Conservation (phyloP, 2,329 filamentous ascomycete genomes). For the Blumeria graminis region DNA sequence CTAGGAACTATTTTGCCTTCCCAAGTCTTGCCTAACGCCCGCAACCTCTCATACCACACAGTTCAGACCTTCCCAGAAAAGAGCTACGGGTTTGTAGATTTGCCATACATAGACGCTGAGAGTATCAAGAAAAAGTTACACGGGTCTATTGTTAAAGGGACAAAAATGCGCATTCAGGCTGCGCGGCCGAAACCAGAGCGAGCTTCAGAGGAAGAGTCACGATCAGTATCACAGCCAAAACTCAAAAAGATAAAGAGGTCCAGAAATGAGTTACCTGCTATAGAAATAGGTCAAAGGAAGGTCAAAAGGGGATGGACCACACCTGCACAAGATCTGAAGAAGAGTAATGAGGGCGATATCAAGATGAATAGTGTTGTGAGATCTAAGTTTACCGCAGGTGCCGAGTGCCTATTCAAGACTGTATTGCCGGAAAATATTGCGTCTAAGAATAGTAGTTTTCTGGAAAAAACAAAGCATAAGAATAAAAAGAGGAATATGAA, state of each 20-base stretch:
- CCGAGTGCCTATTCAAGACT: conserved; percentile 70
- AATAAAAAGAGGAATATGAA: conserved; percentile 36
- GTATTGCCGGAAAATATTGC: conserved; percentile 37
- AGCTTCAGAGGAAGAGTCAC: conserved; percentile 17
- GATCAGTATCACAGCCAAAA: conserved; percentile 18
- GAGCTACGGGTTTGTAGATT: conserved; percentile 70
- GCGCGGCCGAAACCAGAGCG: conserved; percentile 38
- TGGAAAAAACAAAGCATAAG: conserved; percentile 19
- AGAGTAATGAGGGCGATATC: conserved; percentile 27
- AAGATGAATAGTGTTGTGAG: conserved; percentile 33
- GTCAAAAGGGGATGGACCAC: conserved; percentile 22
- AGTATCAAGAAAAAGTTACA: conserved; percentile 80
- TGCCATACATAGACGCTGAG: conserved; percentile 63
- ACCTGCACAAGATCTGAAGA: conserved; percentile 18
- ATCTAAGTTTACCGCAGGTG: conserved; percentile 58
- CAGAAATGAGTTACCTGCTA: conserved; percentile 29
- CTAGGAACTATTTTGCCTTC: conserved; percentile 47
- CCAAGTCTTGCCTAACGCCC: conserved; percentile 37
- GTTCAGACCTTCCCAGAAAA: conserved; percentile 76
- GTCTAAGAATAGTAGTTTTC: conserved; percentile 16
- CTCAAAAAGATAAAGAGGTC: conserved; percentile 24
- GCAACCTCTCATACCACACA: conserved; percentile 69
- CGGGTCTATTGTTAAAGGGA: conserved; percentile 61
- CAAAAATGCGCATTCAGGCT: conserved; percentile 64
- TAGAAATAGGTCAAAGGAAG: conserved; percentile 35